A percentile compares a stretch with the other conserved stretches of the same genome.
These are phyloP conservation scores for Solanum sejunctum DNA, from an alignment of 257 asterid species.

Conservation along the genomic window DNA sequence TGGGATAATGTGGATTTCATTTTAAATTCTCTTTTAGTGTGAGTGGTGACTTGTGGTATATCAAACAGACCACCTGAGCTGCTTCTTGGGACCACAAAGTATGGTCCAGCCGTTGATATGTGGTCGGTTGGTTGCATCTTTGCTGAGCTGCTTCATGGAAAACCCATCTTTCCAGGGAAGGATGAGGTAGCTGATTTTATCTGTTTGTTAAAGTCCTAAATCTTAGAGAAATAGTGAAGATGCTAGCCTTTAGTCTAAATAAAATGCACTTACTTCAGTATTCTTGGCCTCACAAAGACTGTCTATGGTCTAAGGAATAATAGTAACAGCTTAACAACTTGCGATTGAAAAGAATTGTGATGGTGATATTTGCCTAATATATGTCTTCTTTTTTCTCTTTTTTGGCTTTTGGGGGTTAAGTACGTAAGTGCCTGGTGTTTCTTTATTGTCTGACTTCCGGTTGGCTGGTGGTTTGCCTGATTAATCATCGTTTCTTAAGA, in stretches of 20 bases:
- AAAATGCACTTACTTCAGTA: not conserved
- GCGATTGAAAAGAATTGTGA: not conserved
- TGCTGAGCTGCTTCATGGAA: constrained; percentile 89
- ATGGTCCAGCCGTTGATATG: constrained; percentile 98
- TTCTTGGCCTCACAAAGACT: not conserved
- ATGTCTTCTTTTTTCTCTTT: not conserved
- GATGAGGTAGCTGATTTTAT: constrained; percentile 56
- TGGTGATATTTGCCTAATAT: not conserved
- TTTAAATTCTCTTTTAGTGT: not conserved
- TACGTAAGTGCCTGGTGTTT: not conserved
- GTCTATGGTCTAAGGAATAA: not conserved
- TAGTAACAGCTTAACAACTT: not conserved
- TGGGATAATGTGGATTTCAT: not conserved
- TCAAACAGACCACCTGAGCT: constrained; percentile 83
- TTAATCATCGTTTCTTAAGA: not conserved
- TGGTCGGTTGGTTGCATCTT: constrained; percentile 99
- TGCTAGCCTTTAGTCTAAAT: not conserved
- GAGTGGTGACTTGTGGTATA: not conserved
- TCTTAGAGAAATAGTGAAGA: not conserved
- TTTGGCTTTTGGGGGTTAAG: not conserved
- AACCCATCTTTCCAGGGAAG: constrained; percentile 81
- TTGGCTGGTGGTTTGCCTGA: not conserved
- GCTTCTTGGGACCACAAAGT: constrained; percentile 93
- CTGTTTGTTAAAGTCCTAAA: constrained; percentile 14
- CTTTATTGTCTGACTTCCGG: not conserved